Base-by-base conservation (phyloP, 176 grass and related monocot genomes). In the Oryza longistaminata region DNA sequence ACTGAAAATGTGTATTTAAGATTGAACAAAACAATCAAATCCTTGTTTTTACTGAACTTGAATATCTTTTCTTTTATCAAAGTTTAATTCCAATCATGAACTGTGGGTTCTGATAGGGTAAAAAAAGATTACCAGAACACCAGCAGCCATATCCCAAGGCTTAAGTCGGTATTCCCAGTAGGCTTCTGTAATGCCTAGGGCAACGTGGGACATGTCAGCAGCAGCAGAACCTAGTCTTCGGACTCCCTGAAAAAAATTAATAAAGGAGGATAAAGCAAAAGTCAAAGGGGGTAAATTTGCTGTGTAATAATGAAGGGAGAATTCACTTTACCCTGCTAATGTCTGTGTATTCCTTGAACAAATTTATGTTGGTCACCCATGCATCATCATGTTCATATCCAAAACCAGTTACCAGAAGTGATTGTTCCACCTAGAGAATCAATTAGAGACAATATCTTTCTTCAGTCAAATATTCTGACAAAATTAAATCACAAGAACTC, bases 161-260 rank as follows among this genome's bases (percentile, higher is more conserved):
- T 98, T 98, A 49, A 98, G 93, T 46, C 93, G 85, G 81, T 98
- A 98, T 75, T 98, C 96, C 96, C 96, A 98, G 76, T 92, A 98
- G 40, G 80, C 76, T 88, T 98, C 96, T n/a, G 87, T 85, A 78
- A 98, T 95, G 66, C 96, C 96, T 39, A 98, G 91, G 71, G 88
- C 89, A 86, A 98, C 93, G 76, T 98, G 96, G 62, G 88, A 90
- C 96, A 98, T 98, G 81, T 98, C 96, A 82, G 90, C 91, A 75
- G 93, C 91, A 78, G 93, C 93, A 49, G 96, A 92, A 75, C 96
- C 96, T 46, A 98, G 83, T 69, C 96, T 95, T 78, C 96, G 87
- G n/a, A 98, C 96, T 64, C 96, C 96, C 96, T 98, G 39, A 83
- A 80, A 35, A 62, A 58, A 9, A 68, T 74, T 65, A 4, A 50